Conservation (phyloP, 768 basidiomycete species). For the Collybia nuda region DNA sequence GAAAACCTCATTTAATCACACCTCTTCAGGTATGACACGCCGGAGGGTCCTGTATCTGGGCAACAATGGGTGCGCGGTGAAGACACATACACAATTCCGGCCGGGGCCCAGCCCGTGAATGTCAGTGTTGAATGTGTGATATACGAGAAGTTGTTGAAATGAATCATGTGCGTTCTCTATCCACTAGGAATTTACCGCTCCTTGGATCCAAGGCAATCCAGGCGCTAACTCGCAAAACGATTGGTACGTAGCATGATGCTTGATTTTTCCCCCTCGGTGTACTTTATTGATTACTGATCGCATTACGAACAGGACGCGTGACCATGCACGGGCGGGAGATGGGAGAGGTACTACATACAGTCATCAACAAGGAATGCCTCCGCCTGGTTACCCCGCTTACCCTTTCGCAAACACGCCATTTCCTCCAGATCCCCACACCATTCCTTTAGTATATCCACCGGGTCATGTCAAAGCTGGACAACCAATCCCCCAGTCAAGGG, state of each 20-base stretch:
- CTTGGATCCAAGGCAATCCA: slow-evolving; percentile 48
- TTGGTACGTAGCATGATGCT: slow-evolving; percentile 36
- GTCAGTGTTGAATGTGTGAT: slow-evolving; percentile 35
- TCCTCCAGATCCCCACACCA: slow-evolving; percentile 22
- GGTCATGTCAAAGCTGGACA: slow-evolving; percentile 60
- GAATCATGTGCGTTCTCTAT: background rate
- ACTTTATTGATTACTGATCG: slow-evolving; percentile 5
- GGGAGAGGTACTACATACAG: slow-evolving; percentile 45
- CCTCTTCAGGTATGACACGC: slow-evolving; percentile 64
- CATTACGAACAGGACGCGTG: slow-evolving; percentile 39
- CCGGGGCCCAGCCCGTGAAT: slow-evolving; percentile 59
- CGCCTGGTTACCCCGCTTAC: slow-evolving; percentile 18
- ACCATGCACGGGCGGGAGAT: slow-evolving; percentile 44
- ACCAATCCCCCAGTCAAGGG: slow-evolving; percentile 42
- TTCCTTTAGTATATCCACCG: slow-evolving; percentile 44
- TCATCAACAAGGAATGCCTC: slow-evolving; percentile 50
- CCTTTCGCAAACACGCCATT: slow-evolving; percentile 17
- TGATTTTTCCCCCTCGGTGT: background rate
- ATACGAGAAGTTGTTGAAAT: slow-evolving; percentile 6
- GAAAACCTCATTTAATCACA: slow-evolving; percentile 2
- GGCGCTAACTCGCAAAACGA: slow-evolving; percentile 39
- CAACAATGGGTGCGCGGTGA: slow-evolving; percentile 72
- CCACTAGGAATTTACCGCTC: slow-evolving; percentile 57
- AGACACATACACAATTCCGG: slow-evolving; percentile 57
- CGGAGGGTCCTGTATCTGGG: slow-evolving; percentile 65